Evolutionary conservation across 2,329 filamentous ascomycete genomes (phyloP).

Genomic region (Colletotrichum spinosum): DNA sequence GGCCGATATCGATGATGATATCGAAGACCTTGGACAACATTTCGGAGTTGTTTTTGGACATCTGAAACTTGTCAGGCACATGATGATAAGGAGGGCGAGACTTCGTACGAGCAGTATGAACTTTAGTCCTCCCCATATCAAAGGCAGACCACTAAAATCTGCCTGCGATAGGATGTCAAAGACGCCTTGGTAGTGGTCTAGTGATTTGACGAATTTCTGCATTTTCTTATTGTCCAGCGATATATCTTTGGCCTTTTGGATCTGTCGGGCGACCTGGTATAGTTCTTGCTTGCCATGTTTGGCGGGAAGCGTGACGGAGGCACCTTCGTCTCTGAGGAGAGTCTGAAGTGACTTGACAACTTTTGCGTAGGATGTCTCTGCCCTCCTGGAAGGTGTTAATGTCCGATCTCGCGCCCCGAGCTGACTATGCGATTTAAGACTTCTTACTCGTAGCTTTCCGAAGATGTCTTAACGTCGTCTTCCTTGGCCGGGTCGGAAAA

Average conservation of each 20-base stretch:
- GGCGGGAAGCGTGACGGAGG: conserved; percentile 15
- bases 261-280: conserved; percentile 34
- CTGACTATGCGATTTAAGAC: not conserved
- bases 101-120: conserved; percentile 31
- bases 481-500: conserved; percentile 40
- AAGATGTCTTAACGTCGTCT: conserved; percentile 14
- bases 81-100: too few relatives aligned
- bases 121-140: conserved; percentile 43
- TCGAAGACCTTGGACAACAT: conserved; percentile 41
- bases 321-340: conserved; percentile 39
- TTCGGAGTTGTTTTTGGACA: conserved; percentile 42
- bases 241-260: conserved; percentile 31
- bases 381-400: conserved; percentile 28
- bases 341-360: conserved; percentile 39
- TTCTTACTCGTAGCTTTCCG: conserved; percentile 19
- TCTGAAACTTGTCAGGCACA: conserved; percentile 17
- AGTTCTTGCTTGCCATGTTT: conserved; percentile 37
- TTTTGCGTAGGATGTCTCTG: conserved; percentile 38
- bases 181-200: conserved; percentile 41
- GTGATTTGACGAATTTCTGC: conserved; percentile 39
- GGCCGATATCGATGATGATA: conserved; percentile 42
- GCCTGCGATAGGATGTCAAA: conserved; percentile 44
- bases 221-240: conserved; percentile 37
- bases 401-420: not conserved
- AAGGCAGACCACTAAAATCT: conserved; percentile 41